Conservation (phyloP, 805 yeast species). For the Hanseniaspora opuntiae region DNA sequence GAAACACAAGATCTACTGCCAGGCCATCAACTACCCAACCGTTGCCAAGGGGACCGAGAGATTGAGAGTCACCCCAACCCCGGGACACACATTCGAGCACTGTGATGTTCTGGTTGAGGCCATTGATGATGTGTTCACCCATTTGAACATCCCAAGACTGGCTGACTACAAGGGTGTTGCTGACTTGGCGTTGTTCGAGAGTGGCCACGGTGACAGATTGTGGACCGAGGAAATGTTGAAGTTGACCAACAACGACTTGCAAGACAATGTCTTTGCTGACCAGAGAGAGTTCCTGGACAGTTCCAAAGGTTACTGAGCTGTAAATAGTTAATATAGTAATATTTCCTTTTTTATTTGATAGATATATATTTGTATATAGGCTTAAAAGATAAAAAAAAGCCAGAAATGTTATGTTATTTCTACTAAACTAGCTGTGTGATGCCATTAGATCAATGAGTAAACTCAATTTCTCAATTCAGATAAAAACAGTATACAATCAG, state of each 20-base stretch:
- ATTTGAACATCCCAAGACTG: conserved; percentile 60
- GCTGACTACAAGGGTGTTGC: conserved; percentile 53
- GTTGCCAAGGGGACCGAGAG: conserved; percentile 93
- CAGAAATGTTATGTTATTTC: no score
- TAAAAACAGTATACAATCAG: no score
- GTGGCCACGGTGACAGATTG: conserved; percentile 41
- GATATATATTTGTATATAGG: background rate
- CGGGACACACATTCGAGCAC: conserved; percentile 74
- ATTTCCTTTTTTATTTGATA: background rate
- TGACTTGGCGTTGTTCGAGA: background rate
- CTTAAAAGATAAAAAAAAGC: no score
- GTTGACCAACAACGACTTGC: conserved; percentile 49
- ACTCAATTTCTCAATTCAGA: no score
- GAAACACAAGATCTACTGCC: conserved; percentile 81
- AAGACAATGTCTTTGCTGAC: conserved; percentile 54
- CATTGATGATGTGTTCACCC: conserved; percentile 65
- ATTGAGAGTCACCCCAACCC: conserved; percentile 95
- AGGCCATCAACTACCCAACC: conserved; percentile 96
- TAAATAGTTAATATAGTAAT: background rate
- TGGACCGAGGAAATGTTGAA: conserved; percentile 78
- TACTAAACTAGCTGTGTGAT: no score
- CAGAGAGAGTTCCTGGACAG: conserved; percentile 50
- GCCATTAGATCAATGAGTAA: no score
- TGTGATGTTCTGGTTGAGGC: conserved; percentile 67
- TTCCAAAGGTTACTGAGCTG: conserved; percentile 43